A percentile compares a stretch with the other conserved stretches of the same genome.
Evolutionary conservation across 768 basidiomycete species (phyloP).

Genomic region (Termitomyces titanicus): DNA sequence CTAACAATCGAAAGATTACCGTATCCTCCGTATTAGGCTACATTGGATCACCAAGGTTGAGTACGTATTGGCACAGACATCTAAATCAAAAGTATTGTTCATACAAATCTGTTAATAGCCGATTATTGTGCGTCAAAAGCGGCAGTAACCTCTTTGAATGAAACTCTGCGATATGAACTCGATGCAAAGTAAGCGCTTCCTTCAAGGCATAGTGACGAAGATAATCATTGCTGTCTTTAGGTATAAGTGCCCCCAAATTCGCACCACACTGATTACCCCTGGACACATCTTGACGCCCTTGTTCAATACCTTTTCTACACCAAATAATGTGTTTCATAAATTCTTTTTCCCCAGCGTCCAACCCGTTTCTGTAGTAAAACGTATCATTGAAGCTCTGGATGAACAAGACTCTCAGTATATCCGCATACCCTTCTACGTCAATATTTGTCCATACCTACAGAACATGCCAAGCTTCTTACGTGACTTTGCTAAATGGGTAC

Average conservation of each 20-base stretch:
- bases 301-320: conserved; percentile 59
- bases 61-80: conserved; percentile 37
- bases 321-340: conserved; percentile 45
- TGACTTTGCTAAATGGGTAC: conserved; percentile 76
- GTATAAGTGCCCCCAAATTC: conserved; percentile 71
- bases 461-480: conserved; percentile 68
- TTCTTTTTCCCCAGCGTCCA: conserved; percentile 78
- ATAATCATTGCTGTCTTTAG: conserved; percentile 26
- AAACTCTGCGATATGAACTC: conserved; percentile 85
- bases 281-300: conserved; percentile 78
- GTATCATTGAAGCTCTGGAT: conserved; percentile 78
- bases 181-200: conserved; percentile 54
- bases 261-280: conserved; percentile 84
- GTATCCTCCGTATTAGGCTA: conserved; percentile 74
- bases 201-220: background rate
- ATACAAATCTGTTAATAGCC: conserved; percentile 35
- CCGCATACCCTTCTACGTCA: conserved; percentile 67
- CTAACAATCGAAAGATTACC: conserved; percentile 51
- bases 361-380: conserved; percentile 75
- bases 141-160: conserved; percentile 76
- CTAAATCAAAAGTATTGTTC: background rate
- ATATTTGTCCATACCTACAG: conserved; percentile 52
- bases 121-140: conserved; percentile 95
- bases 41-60: conserved; percentile 70
- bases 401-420: conserved; percentile 72